Base-by-base conservation (phyloP, 1,284 basidiomycete species). In the Xerocomus amazonicus region DNA sequence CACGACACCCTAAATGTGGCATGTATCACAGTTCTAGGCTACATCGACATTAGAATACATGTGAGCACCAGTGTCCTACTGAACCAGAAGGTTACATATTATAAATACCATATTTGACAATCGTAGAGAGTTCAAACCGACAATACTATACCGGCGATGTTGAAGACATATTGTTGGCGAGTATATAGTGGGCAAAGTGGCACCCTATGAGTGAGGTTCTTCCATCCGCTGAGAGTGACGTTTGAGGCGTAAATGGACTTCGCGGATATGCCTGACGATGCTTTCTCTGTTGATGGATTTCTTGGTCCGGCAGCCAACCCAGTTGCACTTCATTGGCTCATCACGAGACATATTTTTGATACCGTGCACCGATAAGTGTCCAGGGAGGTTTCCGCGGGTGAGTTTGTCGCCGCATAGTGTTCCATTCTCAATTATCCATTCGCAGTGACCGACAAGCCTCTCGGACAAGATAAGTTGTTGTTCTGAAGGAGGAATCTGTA, bases 211-310 rank as follows among this genome's bases (percentile, higher is more conserved):
- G 34, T 13, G 7, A n/a, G 9, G 10, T 6, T 33, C 17, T 39
- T 48, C 5, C 9, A 5, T 3, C 23, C 6, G 33, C 40, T 45
- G 48, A 7, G 43, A 13, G 13, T 19, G 3, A 26, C 59, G 62
- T 26, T 17, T 65, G 9, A 44, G 1, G 9, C 12, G 12, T 8
- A 64, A 6, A n/a, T 64, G 62, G 0, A 51, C 47, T 14, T 65
- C 63, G 0, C 59, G 44, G 3, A 52, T 26, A 3, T 67, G 62
- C 7, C 65, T 34, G n/a, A 40, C 17, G 6, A 67, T 56, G 7
- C 56, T 56, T 41, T 65, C 55, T 2, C 63, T 60, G 5, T 67
- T 64, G 10, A 67, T 34, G 2, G 10, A 0, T 10, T 10, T 51
- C 48, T 6, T 40, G n/a, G 4, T 29, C 36, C n/a, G 47, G n/a